Conservation (phyloP, 2,329 filamentous ascomycete species). For the Westerdykella aurantiaca region DNA sequence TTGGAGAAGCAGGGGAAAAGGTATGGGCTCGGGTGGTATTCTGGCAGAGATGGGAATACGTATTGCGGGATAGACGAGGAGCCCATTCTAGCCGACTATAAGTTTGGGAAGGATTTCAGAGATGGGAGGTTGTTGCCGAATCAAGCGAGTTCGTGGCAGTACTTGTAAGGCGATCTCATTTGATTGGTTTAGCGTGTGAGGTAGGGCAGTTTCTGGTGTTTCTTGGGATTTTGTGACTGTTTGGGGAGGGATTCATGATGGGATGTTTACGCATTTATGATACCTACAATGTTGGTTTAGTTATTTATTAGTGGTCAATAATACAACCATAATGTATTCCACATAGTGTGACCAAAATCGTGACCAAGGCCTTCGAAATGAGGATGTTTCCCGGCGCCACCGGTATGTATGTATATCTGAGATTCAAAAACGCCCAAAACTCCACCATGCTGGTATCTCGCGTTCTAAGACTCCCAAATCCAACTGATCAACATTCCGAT, state of each 20-base stretch:
- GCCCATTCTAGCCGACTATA: conserved; percentile 60
- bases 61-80: conserved; percentile 77
- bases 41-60: conserved; percentile 63
- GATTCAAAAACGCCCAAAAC: conserved; percentile 9
- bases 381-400: too few relatives aligned
- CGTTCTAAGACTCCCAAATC: not conserved
- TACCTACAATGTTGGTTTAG: not conserved
- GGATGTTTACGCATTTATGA: conserved; percentile 1
- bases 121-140: conserved; percentile 26
- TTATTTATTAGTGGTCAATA: too few relatives aligned
- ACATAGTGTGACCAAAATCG: too few relatives aligned
- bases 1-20: conserved; percentile 58
- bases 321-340: too few relatives aligned
- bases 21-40: conserved; percentile 74
- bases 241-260: not conserved
- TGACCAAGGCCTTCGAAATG: too few relatives aligned
- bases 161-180: conserved; percentile 12
- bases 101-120: conserved; percentile 50
- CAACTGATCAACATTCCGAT: not conserved
- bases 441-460: conserved; percentile 10
- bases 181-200: not conserved
- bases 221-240: not conserved
- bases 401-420: not conserved
- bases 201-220: not conserved
- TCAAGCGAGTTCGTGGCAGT: conserved; percentile 29